A percentile compares a stretch with the other conserved stretches of the same genome.
Conservation (phyloP, 1,284 basidiomycete genomes). For the Boletellus deceptivus region DNA sequence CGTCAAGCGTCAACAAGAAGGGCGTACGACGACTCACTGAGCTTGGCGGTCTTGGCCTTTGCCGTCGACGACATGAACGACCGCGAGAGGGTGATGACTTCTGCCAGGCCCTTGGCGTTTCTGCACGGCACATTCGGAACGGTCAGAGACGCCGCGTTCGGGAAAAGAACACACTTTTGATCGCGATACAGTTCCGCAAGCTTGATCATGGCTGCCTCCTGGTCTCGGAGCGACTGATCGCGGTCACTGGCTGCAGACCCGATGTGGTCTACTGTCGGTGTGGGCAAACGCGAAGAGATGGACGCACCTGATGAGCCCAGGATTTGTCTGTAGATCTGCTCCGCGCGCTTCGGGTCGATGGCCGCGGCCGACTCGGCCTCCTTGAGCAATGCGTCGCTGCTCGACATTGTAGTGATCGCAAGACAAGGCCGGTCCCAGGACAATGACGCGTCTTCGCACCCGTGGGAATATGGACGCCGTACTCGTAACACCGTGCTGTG, state of each 20-base stretch:
- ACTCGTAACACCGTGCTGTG: too few species aligned
- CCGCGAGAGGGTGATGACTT: conserved; percentile 84
- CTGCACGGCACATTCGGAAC: conserved; percentile 38
- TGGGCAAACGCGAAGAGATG: background rate
- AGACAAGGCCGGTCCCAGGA: background rate
- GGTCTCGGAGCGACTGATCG: conserved; percentile 70
- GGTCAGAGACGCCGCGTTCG: background rate
- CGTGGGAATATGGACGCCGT: conserved; percentile 25
- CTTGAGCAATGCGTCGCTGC: conserved; percentile 47
- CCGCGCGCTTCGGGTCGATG: conserved; percentile 52
- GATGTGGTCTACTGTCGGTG: conserved; percentile 1
- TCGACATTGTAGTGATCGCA: conserved; percentile 25
- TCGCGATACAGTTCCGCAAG: conserved; percentile 90
- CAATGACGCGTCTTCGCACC: conserved; percentile 26
- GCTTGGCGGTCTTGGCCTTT: conserved; percentile 97
- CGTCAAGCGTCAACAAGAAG: background rate
- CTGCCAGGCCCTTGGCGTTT: conserved; percentile 82
- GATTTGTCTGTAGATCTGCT: conserved; percentile 69
- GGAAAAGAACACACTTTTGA: conserved; percentile 59
- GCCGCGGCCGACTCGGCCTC: conserved; percentile 46
- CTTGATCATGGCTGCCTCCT: conserved; percentile 84
- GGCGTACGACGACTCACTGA: conserved; percentile 59
- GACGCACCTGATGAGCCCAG: conserved; percentile 41
- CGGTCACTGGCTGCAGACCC: conserved; percentile 34
- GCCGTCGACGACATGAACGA: conserved; percentile 93